Conservation (phyloP, 2,329 filamentous ascomycete genomes). For the Helotiales sp. region DNA sequence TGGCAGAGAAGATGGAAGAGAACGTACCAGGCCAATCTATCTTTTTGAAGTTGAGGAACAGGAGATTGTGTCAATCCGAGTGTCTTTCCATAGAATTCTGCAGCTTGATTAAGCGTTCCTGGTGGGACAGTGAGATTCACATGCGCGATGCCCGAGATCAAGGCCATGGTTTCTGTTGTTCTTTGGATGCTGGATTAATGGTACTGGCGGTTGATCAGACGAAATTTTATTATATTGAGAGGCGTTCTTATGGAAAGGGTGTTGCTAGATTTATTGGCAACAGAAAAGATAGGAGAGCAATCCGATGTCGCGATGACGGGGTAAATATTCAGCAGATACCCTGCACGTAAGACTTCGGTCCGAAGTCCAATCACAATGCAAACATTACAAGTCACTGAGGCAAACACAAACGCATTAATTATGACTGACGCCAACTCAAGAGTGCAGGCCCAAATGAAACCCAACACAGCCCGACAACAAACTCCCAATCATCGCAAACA, state of each 20-base stretch:
- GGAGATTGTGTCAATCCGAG: conserved; percentile 57
- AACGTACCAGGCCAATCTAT: conserved; percentile 57
- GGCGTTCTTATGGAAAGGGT: background rate
- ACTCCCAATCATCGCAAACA: background rate
- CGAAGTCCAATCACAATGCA: background rate
- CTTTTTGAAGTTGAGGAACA: conserved; percentile 58
- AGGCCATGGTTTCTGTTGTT: conserved; percentile 7
- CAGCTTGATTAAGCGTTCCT: conserved; percentile 56
- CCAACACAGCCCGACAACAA: background rate
- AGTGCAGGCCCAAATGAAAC: background rate
- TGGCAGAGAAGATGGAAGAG: background rate
- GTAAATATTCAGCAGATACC: background rate
- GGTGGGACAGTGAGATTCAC: conserved; percentile 63
- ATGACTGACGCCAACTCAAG: background rate
- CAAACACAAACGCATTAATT: background rate
- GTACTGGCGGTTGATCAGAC: background rate
- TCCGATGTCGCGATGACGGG: conserved; percentile 3
- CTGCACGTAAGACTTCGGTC: background rate
- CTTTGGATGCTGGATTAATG: background rate
- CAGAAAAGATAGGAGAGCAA: background rate
- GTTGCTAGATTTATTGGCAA: background rate
- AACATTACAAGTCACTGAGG: background rate
- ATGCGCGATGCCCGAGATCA: conserved; percentile 59
- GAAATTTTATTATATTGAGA: background rate
- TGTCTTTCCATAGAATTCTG: conserved; percentile 60